Base-by-base conservation (phyloP, 2,329 filamentous ascomycete genomes). In the Cercospora zeae-maydis region DNA sequence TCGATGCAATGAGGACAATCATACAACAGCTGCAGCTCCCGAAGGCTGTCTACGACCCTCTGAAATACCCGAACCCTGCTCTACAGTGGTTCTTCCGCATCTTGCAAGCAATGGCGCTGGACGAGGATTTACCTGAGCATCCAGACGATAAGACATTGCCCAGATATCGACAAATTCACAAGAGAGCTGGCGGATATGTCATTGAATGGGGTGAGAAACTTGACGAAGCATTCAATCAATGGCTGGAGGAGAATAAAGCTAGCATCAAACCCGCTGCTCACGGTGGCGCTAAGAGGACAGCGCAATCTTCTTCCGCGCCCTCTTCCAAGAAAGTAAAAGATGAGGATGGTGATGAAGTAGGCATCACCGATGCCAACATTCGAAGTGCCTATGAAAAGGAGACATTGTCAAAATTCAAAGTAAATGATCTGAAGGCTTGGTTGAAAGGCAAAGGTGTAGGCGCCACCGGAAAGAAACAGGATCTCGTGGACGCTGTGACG, bases 71-170 rank as follows among this genome's bases (percentile, higher is more conserved):
- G 0, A 99, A 99, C 57, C 69, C 70, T 73, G 85, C 90, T 8
- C 81, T 99, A 24, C 95, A 99, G 78, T 99, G 93, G 93, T 95
- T 98, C 78, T 99, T 98, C 80, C 88, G 87, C 65, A 96, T 99
- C 51, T 80, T 99, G 0, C 95, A 99, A 77, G 89, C 91, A 6
- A 83, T 97, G 62, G 95, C 95, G 0, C 82, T 99, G 0, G 93
- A 96, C 36, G 95, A 99, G 74, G 93, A 97, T 68, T 79, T 96
- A 1, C 93, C 93, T 0, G 88, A 90, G 19, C 78, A 83, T 51
- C 81, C 84, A 1, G 84, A 88, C 55, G 95, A 99, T 73, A 88
- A 89, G 67, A 98, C 95, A 0, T 75, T 91, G 13, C 95, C 95
- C 1, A 91, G 90, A 70, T 92, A 88, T 76, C 88, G 85, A 69